Percentiles rank a stretch among this genome's conserved stretches.
phyloP scores from a whole-genome alignment of 306 rosid species.

The Corylus heterophylla region DNA sequence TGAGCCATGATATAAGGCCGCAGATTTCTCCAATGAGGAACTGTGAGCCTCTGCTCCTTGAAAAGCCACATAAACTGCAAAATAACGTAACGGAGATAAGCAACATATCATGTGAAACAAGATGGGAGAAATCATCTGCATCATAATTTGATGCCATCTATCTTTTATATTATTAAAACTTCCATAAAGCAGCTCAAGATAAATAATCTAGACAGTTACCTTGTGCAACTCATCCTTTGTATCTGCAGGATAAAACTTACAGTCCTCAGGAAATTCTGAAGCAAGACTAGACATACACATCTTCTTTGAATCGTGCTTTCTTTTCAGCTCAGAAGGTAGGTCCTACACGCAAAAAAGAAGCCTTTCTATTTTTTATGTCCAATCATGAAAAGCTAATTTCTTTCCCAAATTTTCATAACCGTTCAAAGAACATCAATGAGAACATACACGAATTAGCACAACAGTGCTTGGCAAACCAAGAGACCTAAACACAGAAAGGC shows the following conservation, averaged over 20 bases:
- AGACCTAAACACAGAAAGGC: slow-evolving; percentile 88
- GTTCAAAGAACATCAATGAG: slow-evolving; percentile 14
- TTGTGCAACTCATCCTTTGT: slow-evolving; percentile 87
- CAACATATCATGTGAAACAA: neutral
- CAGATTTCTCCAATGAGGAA: slow-evolving; percentile 91
- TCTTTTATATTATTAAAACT: slow-evolving; percentile 1
- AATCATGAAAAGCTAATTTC: slow-evolving; percentile 1
- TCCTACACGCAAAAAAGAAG: slow-evolving; percentile 48
- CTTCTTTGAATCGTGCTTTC: slow-evolving; percentile 71
- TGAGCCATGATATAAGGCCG: slow-evolving; percentile 74
- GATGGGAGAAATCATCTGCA: slow-evolving; percentile 13
- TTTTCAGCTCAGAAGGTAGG: slow-evolving; percentile 72
- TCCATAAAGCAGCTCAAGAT: slow-evolving; percentile 1
- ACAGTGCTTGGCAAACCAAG: slow-evolving; percentile 92
- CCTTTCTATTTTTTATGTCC: slow-evolving; percentile 4
- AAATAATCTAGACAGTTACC: slow-evolving; percentile 45
- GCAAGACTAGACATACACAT: slow-evolving; percentile 62
- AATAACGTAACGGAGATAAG: slow-evolving; percentile 1
- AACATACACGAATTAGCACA: slow-evolving; percentile 84
- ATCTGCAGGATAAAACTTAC: slow-evolving; percentile 87
- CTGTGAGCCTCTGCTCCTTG: slow-evolving; percentile 82
- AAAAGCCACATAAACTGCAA: slow-evolving; percentile 90
- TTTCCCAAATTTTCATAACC: neutral
- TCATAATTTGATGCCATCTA: slow-evolving; percentile 11
- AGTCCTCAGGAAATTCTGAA: slow-evolving; percentile 87